Conservation (phyloP, 495 filamentous ascomycete species). For the Zalerion maritima region DNA sequence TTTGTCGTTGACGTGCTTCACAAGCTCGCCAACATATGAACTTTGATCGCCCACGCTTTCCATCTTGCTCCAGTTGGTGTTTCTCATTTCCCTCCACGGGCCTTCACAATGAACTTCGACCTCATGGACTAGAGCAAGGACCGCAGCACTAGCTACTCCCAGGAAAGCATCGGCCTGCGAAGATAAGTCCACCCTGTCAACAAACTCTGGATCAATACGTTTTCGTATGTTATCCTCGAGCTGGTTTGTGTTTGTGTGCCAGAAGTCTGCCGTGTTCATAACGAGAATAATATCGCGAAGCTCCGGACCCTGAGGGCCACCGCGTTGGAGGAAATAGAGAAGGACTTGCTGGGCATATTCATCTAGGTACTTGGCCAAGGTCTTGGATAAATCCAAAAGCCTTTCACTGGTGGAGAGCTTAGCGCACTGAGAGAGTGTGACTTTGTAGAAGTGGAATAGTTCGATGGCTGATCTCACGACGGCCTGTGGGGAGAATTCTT, state of each 20-base stretch:
- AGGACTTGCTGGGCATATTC: conserved; percentile 91
- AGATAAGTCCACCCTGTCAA: conserved; percentile 67
- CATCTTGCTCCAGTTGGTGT: conserved; percentile 88
- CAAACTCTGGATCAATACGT: conserved; percentile 65
- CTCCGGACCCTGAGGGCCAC: conserved; percentile 41
- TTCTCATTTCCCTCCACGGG: conserved; percentile 93
- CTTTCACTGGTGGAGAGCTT: conserved; percentile 84
- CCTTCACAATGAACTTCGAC: conserved; percentile 72
- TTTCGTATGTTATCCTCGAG: conserved; percentile 89
- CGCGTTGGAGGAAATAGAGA: conserved; percentile 56
- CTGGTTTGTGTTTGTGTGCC: conserved; percentile 81
- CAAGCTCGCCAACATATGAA: conserved; percentile 71
- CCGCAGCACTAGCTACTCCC: conserved; percentile 79
- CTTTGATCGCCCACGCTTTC: conserved; percentile 93
- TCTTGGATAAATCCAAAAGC: conserved; percentile 71
- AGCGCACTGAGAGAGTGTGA: conserved; percentile 82
- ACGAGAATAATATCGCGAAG: conserved; percentile 71
- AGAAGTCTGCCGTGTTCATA: conserved; percentile 94
- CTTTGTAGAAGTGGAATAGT: conserved; percentile 90
- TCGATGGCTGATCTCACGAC: conserved; percentile 91
- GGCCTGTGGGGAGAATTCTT: conserved; percentile 82
- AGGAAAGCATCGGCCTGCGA: conserved; percentile 90
- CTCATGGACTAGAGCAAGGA: conserved; percentile 67
- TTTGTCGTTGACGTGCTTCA: conserved; percentile 53
- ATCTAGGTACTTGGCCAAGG: conserved; percentile 85